phyloP scores from a whole-genome alignment of 2,329 filamentous ascomycete genomes.

The Huntiella bhutanensis region DNA sequence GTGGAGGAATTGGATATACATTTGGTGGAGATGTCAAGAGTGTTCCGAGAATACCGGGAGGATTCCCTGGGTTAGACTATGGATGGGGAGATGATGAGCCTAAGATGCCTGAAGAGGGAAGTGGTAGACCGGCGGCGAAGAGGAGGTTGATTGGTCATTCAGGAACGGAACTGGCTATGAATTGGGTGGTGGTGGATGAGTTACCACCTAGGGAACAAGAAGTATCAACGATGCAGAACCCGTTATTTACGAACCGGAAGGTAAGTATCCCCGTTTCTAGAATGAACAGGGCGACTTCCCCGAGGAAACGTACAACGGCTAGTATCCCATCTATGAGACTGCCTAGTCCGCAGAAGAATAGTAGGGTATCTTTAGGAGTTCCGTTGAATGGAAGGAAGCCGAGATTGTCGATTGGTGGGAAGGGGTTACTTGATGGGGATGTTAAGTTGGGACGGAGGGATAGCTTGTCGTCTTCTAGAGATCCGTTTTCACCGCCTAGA shows the following conservation, averaged over 20 bases:
- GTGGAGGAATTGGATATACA: conserved; percentile 55
- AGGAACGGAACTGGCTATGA: conserved; percentile 37
- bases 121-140: too few relatives aligned
- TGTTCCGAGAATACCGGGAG: conserved; percentile 9
- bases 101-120: conserved; percentile 15
- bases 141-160: conserved; percentile 11
- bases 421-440: too few relatives aligned
- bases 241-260: conserved; percentile 17
- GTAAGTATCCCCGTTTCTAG: conserved; percentile 23
- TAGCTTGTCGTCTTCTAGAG: conserved; percentile 6
- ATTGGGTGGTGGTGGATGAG: conserved; percentile 52
- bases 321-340: conserved; percentile 15
- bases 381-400: too few relatives aligned
- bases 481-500: conserved; percentile 3
- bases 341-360: too few relatives aligned
- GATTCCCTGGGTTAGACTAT: conserved; percentile 11
- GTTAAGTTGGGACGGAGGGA: too few relatives aligned
- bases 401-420: too few relatives aligned
- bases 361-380: too few relatives aligned
- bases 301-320: neutral
- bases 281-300: neutral
- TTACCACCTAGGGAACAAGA: conserved; percentile 6
- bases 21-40: conserved; percentile 21
- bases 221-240: neutral
- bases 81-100: conserved; percentile 14